Conservation (phyloP, 192 early-diverging fungal species). For the Entophlyctis helioformis region DNA sequence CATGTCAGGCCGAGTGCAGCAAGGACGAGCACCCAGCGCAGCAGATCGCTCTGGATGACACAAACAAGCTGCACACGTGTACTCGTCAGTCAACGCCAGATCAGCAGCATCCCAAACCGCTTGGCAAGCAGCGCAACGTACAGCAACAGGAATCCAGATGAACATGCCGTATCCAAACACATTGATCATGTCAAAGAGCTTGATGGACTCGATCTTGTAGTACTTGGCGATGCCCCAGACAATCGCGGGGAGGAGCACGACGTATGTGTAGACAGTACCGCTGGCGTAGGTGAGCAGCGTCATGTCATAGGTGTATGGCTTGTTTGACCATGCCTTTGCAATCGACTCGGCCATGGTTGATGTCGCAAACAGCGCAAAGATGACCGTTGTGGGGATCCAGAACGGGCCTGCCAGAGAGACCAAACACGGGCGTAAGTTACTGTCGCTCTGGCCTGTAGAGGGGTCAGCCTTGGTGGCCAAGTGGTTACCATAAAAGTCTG, state of each 20-base stretch:
- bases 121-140: constrained; percentile 17
- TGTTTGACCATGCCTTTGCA: constrained; percentile 44
- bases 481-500: constrained; percentile 80
- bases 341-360: constrained; percentile 81
- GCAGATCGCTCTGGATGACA: constrained; percentile 66
- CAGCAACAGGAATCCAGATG: constrained; percentile 87
- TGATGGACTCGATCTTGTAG: constrained; percentile 60
- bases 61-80: constrained; percentile 49
- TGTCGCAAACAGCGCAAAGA: constrained; percentile 91
- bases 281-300: constrained; percentile 68
- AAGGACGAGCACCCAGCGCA: constrained; percentile 72
- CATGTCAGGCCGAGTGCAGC: constrained; percentile 65
- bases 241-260: constrained; percentile 52
- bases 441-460: too few relatives aligned
- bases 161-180: constrained; percentile 87
- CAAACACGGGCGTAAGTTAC: too few relatives aligned
- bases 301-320: constrained; percentile 63
- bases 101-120: not conserved
- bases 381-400: constrained; percentile 96
- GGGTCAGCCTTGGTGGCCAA: not conserved
- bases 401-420: constrained; percentile 60
- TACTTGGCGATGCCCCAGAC: constrained; percentile 79
- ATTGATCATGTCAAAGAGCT: constrained; percentile 75
- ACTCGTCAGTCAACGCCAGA: not conserved
- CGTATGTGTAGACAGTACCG: constrained; percentile 72